Evolutionary conservation across 2,329 filamentous ascomycete species (phyloP).

Genomic region (Stemphylium beticola): DNA sequence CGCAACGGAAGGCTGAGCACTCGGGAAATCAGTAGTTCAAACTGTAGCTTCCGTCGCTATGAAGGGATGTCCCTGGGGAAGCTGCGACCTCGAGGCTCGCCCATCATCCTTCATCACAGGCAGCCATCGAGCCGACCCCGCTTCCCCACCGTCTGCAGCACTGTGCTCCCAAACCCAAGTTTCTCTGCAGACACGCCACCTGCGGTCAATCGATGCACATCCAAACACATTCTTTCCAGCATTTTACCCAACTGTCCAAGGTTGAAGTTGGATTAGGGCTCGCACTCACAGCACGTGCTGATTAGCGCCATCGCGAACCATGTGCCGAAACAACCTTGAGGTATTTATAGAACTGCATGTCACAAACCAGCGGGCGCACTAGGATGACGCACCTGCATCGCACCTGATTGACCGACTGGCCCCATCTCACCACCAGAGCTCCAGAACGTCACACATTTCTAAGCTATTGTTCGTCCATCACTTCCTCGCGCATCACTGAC

Average conservation of each 20-base stretch:
- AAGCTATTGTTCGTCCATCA: conserved; percentile 18
- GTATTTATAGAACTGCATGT: conserved; percentile 27
- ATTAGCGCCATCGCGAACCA: conserved; percentile 19
- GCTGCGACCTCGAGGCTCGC: not conserved
- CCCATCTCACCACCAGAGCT: conserved; percentile 12
- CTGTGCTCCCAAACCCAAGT: not conserved
- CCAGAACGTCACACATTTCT: conserved; percentile 22
- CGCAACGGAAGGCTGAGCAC: conserved; percentile 20
- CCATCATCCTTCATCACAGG: not conserved
- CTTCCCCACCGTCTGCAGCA: conserved; percentile 9
- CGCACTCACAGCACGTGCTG: conserved; percentile 9
- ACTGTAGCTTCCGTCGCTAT: not conserved
- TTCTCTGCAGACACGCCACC: not conserved
- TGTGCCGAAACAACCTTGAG: conserved; percentile 15
- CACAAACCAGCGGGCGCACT: conserved; percentile 10
- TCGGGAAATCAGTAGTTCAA: conserved; percentile 4
- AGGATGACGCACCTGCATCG: conserved; percentile 22
- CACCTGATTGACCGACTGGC: conserved; percentile 13
- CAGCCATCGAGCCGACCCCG: conserved; percentile 1
- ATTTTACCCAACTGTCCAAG: conserved; percentile 4
- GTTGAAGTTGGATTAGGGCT: conserved; percentile 28
- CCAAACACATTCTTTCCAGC: conserved; percentile 2
- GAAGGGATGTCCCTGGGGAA: conserved; percentile 6
- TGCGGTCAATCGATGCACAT: not conserved
- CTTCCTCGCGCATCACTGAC: not conserved